Base-by-base conservation (phyloP, 345 rosid genomes). In the Streptanthus diversifolius region DNA sequence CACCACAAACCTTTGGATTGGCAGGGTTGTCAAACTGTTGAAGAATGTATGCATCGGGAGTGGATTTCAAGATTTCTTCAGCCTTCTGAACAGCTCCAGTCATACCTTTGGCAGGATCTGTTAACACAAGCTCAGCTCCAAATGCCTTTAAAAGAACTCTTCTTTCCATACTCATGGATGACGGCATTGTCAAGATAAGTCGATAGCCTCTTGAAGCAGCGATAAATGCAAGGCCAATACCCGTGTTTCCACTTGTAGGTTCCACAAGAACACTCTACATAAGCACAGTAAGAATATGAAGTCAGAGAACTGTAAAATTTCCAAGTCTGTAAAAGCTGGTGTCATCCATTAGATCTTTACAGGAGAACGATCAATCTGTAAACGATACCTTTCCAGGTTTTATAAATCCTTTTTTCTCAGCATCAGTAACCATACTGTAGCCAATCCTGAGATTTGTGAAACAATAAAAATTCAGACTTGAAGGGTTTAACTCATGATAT, bases 241-340 rank as follows among this genome's bases (percentile, higher is more conserved):
- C 97, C 7, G 98, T 93, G 80, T 93, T 89, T 68, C 98, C 97
- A 79, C 96, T 86, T 0, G 97, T 93, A 64, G 92, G 90, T 81
- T 93, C 98, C 68, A 91, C 83, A 35, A 93, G 90, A 69, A 89
- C 74, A 68, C 86, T 89, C 97, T 90, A 49, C 24, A 52, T 15
- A 68, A 48, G 8, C 37, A 47, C 51, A 72, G 37, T 33, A 52
- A 59, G 33, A 1, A 61, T 9, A 52, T 41, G 29, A 66, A 69
- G 68, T 75, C 21, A 65, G 61, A 14, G 19, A 52, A 63, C 15
- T 29, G 41, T 27, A 43, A 35, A 14, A 35, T 2, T 9, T 49
- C 7, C 37, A 53, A 10, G 32, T 5, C 4, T 43, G 22, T 9
- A 44, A 14, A 66, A 51, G 3, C 25, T 66, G 5, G 32, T 5